Evolutionary conservation across 805 yeast species (phyloP), one percentile per base, ranked within the genome.

Genomic region (Sugiyamaella floridensis): DNA sequence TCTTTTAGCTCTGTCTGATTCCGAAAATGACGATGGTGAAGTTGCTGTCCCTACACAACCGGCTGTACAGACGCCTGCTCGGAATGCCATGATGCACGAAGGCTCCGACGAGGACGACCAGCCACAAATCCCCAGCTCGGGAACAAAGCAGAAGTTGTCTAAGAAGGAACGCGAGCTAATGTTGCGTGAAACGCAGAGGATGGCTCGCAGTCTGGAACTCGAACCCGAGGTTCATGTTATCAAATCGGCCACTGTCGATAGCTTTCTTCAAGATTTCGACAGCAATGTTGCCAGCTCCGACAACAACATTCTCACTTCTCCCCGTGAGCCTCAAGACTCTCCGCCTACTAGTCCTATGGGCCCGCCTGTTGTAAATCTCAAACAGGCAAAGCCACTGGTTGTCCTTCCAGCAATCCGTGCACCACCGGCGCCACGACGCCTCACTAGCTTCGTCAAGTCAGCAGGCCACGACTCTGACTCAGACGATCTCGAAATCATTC

Each of bases 401-500:
- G 14, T 16, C 16, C 29, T 40, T 2, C 51, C 51, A 18, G 12
- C 37, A 12, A 32, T 48, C n/a, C 45, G 32, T 4, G 8, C 34
- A 20, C 37, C 12, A 37, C 37, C 40, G 10, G 14, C 52, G 14
- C 55, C 59, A 4, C 42, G 55, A 19, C 43, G 56, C 40, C 52
- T 55, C 15, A 49, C 55, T 4, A 56, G 57, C 42, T 55, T 51
- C 40, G 50, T 55, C 12, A 52, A 43, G 8, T 20, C 45, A 14
- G 10, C 26, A 6, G 20, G 11, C 6, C 37, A 41, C 19, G 51
- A 41, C 16, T 50, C 48, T n/a, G 62, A 57, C 19, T 47, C 48
- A 16, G 58, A 57, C 32, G 63, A 58, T 34, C 47, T 60, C n/a
- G 60, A 58, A 41, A 58, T 60, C 18, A 51, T 58, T 32, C 60